Percentiles rank a stretch among this genome's conserved stretches.
Evolutionary conservation across 148 eudicot species (phyloP).

Genomic region (Rhododendron williamsianum): DNA sequence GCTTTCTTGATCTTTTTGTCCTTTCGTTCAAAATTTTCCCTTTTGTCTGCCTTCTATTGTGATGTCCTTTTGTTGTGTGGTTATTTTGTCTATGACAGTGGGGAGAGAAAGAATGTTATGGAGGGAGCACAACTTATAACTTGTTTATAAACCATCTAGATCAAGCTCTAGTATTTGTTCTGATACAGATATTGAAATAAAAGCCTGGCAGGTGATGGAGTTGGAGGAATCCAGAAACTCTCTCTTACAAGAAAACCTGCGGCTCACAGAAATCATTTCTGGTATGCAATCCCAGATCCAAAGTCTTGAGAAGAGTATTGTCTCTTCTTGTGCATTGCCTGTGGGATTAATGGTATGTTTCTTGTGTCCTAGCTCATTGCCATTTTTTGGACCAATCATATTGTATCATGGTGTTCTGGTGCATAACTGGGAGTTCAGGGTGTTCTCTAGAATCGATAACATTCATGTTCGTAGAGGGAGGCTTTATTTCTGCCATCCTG

Average conservation of each 20-base stretch:
- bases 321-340: slow-evolving; percentile 25
- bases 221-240: slow-evolving; percentile 53
- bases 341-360: slow-evolving; percentile 33
- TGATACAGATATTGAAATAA: slow-evolving; percentile 53
- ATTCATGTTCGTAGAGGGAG: not conserved
- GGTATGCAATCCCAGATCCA: slow-evolving; percentile 48
- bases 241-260: slow-evolving; percentile 52
- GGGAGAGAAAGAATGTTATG: not conserved
- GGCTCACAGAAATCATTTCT: slow-evolving; percentile 42
- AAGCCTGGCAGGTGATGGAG: slow-evolving; percentile 79
- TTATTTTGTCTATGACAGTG: not conserved
- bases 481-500: not conserved
- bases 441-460: not conserved
- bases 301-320: slow-evolving; percentile 45
- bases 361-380: slow-evolving; percentile 4
- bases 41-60: not conserved
- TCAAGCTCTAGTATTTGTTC: slow-evolving; percentile 20
- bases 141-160: not conserved
- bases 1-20: not conserved
- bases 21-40: not conserved
- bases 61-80: not conserved
- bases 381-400: not conserved
- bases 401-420: not conserved
- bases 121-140: not conserved
- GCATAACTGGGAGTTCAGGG: not conserved